These are phyloP conservation scores for Pinus taeda DNA, from an alignment of 75 land plant species.

Conservation along the genomic window DNA sequence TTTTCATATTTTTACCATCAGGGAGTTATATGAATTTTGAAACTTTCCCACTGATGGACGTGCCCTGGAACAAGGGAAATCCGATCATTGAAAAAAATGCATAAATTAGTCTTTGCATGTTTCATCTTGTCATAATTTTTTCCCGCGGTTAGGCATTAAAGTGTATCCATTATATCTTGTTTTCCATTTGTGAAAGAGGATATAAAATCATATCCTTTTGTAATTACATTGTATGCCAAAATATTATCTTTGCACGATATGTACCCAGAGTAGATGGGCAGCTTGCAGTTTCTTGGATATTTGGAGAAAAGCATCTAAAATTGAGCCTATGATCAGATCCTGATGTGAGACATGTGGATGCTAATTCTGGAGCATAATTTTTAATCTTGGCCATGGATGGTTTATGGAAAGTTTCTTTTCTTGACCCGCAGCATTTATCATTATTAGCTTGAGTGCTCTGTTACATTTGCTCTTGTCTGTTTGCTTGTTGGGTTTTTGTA, in stretches of 20 bases:
- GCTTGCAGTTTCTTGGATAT: constrained; percentile 67
- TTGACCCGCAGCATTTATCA: background rate
- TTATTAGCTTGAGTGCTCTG: background rate
- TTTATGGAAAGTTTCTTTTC: constrained; percentile 52
- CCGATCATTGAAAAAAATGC: background rate
- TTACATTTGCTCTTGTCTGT: background rate
- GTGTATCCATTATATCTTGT: no score
- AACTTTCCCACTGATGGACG: background rate
- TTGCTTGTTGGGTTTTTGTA: background rate
- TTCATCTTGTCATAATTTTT: no score
- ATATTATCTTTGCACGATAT: constrained; percentile 33
- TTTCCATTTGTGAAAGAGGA: no score
- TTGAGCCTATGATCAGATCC: constrained; percentile 57
- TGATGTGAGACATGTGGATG: constrained; percentile 25
- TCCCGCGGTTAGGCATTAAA: no score
- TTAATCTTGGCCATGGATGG: constrained; percentile 68
- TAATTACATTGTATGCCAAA: no score
- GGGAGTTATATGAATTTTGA: no score
- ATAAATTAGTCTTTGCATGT: no score
- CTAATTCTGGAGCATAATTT: constrained; percentile 29
- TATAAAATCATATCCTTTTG: no score
- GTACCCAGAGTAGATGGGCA: constrained; percentile 75
- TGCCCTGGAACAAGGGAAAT: background rate
- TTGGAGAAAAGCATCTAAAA: constrained; percentile 71
- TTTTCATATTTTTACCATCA: no score